phyloP scores from a whole-genome alignment of 2,329 filamentous ascomycete genomes.

The Chaetomiaceae sp. region DNA sequence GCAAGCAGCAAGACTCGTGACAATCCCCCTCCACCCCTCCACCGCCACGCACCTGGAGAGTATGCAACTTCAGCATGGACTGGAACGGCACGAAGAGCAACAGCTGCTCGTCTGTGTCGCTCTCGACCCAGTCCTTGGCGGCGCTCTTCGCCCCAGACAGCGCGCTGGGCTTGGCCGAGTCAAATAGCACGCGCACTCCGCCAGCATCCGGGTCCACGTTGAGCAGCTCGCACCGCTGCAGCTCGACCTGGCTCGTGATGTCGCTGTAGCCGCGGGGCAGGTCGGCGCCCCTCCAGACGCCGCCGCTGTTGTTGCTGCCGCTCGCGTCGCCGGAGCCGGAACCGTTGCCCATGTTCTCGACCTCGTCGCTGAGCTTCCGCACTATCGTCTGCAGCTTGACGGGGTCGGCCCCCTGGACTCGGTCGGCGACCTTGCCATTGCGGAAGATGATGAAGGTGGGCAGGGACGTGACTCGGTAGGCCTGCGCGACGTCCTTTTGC shows the following conservation, averaged over 20 bases:
- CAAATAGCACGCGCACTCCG: conserved; percentile 68
- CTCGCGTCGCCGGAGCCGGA: conserved; percentile 35
- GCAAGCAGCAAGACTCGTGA: no score
- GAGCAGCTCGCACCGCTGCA: conserved; percentile 75
- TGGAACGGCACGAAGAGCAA: conserved; percentile 91
- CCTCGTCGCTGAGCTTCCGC: conserved; percentile 64
- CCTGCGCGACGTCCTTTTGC: conserved; percentile 66
- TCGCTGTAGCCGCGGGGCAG: conserved; percentile 78
- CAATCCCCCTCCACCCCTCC: no score
- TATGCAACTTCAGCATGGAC: conserved; percentile 82
- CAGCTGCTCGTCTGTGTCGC: conserved; percentile 93
- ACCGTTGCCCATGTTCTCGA: conserved; percentile 53
- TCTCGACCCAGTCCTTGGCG: conserved; percentile 83
- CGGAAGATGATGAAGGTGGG: conserved; percentile 93
- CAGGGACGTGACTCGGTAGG: conserved; percentile 70
- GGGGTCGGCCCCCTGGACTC: conserved; percentile 69
- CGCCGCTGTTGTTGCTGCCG: conserved; percentile 39
- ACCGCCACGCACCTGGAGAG: conserved; percentile 54
- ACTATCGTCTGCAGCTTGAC: conserved; percentile 65
- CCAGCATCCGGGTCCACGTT: conserved; percentile 79
- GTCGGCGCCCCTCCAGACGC: conserved; percentile 65
- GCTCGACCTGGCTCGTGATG: conserved; percentile 76
- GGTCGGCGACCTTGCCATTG: conserved; percentile 61
- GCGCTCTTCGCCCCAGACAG: conserved; percentile 53
- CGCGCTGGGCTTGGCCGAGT: conserved; percentile 59